Evolutionary conservation across 805 yeast species (phyloP), one percentile per base, ranked within the genome.

Genomic region (Barnettozyma californica): DNA sequence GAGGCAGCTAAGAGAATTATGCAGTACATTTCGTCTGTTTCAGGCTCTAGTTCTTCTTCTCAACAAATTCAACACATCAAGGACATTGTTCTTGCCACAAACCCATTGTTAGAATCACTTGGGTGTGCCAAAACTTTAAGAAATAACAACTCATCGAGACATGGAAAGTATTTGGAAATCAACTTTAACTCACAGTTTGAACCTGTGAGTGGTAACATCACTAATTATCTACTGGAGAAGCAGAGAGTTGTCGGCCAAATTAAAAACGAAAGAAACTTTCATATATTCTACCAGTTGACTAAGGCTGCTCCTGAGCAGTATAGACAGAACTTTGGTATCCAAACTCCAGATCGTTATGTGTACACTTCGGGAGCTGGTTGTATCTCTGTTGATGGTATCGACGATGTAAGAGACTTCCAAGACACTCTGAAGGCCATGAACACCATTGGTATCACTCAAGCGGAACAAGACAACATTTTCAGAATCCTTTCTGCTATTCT

Each of bases 1-100:
- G 98, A 92, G 69, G 97, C 97, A 20, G 97, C 98, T 38, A 92
- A 92, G 72, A 81, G 95, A 65, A 91, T 92, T 67, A 92, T 92
- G 98, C 97, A 92, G 68, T 92, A 92, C 65, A 85, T 92, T 57
- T 90, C 97, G 34, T 81, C 91, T 21, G 96, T 90, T 4, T 83
- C 94, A 2, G 95, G 91, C 11, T 75, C 81, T 14, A 65, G 75
- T 8, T 68, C 81, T 8, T 75, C 85, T 19, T 76, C 85, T 29
- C 74, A 73, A n/a, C 79, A 80, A 16, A 92, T 94, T 60, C 81
- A 86, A 53, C 83, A 81, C 61, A 91, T 92, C 68, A 94, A 91
- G 66, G 97, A 94, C 62, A 94, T 94, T 95, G 98, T 94, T 10
- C 74, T 94, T 55, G 99, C 99, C 16, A 94, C 99, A 2, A 94